Evolutionary conservation across 768 basidiomycete genomes (phyloP).

Genomic region (Mycena leptocephala): DNA sequence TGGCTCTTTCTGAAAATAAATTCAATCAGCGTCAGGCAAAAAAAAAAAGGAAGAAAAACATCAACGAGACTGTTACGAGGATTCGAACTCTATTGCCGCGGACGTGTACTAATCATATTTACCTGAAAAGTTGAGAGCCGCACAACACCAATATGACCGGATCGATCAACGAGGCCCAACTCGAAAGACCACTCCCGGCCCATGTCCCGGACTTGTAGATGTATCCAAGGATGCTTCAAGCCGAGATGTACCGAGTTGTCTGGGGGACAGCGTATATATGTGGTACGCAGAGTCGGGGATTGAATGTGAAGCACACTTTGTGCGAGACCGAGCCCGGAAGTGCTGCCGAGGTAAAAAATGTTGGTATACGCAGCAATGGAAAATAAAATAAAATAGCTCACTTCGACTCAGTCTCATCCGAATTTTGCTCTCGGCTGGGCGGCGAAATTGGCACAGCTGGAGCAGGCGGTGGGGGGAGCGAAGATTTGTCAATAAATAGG

Average conservation of each 20-base stretch:
- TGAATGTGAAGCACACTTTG: constrained; percentile 88
- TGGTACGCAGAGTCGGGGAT: constrained; percentile 79
- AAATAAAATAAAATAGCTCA: constrained; percentile 32
- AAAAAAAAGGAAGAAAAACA: constrained; percentile 22
- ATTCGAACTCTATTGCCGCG: neutral
- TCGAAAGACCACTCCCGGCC: constrained; percentile 83
- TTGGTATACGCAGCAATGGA: constrained; percentile 37
- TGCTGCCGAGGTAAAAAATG: neutral
- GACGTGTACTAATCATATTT: constrained; percentile 27
- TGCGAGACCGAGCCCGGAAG: constrained; percentile 50
- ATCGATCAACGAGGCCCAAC: constrained; percentile 79
- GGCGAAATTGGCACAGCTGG: constrained; percentile 65
- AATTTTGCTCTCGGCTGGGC: constrained; percentile 49
- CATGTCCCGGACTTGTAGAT: constrained; percentile 81
- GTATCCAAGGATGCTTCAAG: constrained; percentile 81
- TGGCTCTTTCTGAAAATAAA: constrained; percentile 66
- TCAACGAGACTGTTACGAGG: neutral
- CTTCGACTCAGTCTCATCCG: constrained; percentile 47
- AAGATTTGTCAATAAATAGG: constrained; percentile 73
- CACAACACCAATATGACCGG: constrained; percentile 71
- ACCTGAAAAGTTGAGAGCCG: constrained; percentile 91
- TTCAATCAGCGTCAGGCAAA: constrained; percentile 20
- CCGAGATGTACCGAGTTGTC: constrained; percentile 59
- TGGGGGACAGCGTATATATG: constrained; percentile 79
- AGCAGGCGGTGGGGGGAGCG: constrained; percentile 63